A percentile compares a stretch with the other conserved stretches of the same genome.
phyloP scores from a whole-genome alignment of 2,329 filamentous ascomycete species.

The Didymella sp. region DNA sequence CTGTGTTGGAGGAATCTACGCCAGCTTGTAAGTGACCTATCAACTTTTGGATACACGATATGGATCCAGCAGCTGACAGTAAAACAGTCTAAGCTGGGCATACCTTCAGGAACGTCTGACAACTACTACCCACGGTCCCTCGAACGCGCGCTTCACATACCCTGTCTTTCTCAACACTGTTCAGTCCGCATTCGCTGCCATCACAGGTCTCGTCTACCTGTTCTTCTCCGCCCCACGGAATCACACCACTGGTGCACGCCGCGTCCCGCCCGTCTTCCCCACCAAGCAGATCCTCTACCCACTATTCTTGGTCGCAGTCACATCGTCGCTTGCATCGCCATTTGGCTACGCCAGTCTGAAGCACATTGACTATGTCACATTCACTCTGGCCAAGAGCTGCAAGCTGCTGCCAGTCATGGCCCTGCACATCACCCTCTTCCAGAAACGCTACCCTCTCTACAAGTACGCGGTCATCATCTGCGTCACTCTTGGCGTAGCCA shows the following conservation, averaged over 20 bases:
- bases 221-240: slow-evolving; percentile 65
- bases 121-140: slow-evolving; percentile 81
- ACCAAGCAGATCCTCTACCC: slow-evolving; percentile 75
- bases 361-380: slow-evolving; percentile 98
- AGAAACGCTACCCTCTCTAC: slow-evolving; percentile 87
- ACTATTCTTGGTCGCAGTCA: slow-evolving; percentile 83
- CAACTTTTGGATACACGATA: not conserved
- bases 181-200: slow-evolving; percentile 86
- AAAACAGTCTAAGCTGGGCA: slow-evolving; percentile 83
- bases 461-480: slow-evolving; percentile 94
- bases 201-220: slow-evolving; percentile 83
- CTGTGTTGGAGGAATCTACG: slow-evolving; percentile 94
- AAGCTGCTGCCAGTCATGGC: slow-evolving; percentile 99
- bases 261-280: slow-evolving; percentile 72
- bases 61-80: slow-evolving; percentile 11
- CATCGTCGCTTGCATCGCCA: slow-evolving; percentile 86
- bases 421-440: slow-evolving; percentile 90
- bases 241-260: slow-evolving; percentile 38
- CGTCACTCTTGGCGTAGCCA: slow-evolving; percentile 89
- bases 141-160: slow-evolving; percentile 77
- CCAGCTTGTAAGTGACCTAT: slow-evolving; percentile 76
- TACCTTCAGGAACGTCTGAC: slow-evolving; percentile 97
- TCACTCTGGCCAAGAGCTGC: slow-evolving; percentile 96
- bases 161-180: slow-evolving; percentile 96
- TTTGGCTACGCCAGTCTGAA: slow-evolving; percentile 92